Base-by-base conservation (phyloP, 495 filamentous ascomycete genomes). In the Podospora appendiculata region DNA sequence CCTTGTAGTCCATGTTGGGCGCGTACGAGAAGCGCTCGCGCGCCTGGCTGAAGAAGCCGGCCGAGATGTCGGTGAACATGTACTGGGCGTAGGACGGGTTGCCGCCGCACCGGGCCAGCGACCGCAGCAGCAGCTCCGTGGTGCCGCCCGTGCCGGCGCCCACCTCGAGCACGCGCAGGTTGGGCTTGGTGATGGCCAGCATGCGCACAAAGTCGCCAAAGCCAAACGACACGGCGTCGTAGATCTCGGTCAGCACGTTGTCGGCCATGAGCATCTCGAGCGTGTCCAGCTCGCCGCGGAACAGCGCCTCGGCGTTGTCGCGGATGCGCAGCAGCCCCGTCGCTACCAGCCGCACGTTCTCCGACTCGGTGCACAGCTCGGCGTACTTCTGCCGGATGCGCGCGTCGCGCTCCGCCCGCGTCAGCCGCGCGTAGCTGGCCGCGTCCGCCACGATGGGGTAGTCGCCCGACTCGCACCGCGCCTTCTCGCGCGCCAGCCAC, bases 91-190 rank as follows among this genome's bases (percentile, higher is more conserved):
- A 63, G 4, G 50, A 56, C 12, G 64, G 58, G 10, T 38, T 2
- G 17, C 45, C 45, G 6, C 59, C 59, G 33, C 57, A 55, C 6
- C 50, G 53, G 14, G 62, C 59, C 4, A 78, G 62, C 4, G 61
- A 60, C 0, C 68, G 52, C 6, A 81, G 49, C 13, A 68, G 58
- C 2, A 59, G 52, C 5, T 61, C 63, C 4, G 80, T 81, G 6
- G 72, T 66, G 13, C 69, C 70, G 10, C 78, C 79, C 11, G 76
- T 81, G 0, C 76, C 79, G 1, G 74, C 74, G 6, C 80, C 79
- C 35, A 84, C 67, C 52, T 83, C 79, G 1, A 83, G 64, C 18
- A 72, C 61, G 10, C 64, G 59, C 41, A 74, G 51, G 35, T 55
- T 58, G 0, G 67, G 66, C 0, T 59, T 62, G 12, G 58, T 50